phyloP scores from a whole-genome alignment of 164 flowering plant genomes.

The Vitis amurensis region DNA sequence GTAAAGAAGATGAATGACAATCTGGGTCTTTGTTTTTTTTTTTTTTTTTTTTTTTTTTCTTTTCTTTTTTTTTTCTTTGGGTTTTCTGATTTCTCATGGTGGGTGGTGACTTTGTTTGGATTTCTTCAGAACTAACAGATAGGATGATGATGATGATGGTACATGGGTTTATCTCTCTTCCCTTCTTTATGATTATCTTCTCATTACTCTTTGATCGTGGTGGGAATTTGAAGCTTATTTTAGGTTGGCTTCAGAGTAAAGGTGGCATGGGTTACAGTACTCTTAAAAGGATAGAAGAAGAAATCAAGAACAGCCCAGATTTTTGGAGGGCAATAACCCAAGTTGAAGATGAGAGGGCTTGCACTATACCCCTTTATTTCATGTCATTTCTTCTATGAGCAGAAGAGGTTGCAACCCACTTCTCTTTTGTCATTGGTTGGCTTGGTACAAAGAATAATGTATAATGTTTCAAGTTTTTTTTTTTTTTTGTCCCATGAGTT shows the following conservation, averaged over 20 bases:
- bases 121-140: constrained; percentile 45
- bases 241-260: constrained; percentile 34
- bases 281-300: constrained; percentile 12
- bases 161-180: constrained; percentile 17
- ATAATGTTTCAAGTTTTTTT: constrained; percentile 12
- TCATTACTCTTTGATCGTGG: constrained; percentile 14
- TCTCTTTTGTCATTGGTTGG: constrained; percentile 11
- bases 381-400: constrained; percentile 4
- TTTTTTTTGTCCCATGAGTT: no score
- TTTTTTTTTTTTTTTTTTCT: constrained; percentile 10
- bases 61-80: constrained; percentile 5
- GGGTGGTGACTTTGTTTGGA: constrained; percentile 33
- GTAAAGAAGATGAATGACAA: constrained; percentile 30
- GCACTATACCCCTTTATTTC: constrained; percentile 1
- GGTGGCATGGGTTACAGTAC: constrained; percentile 4
- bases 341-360: constrained; percentile 10
- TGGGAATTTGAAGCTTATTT: constrained; percentile 36
- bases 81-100: constrained; percentile 13
- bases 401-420: constrained; percentile 4
- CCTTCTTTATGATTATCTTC: not conserved
- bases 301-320: constrained; percentile 18
- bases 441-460: constrained; percentile 20
- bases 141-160: constrained; percentile 12
- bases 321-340: constrained; percentile 16
- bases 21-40: constrained; percentile 7